Conservation (phyloP, 1,284 basidiomycete genomes). For the Naganishia albida region DNA sequence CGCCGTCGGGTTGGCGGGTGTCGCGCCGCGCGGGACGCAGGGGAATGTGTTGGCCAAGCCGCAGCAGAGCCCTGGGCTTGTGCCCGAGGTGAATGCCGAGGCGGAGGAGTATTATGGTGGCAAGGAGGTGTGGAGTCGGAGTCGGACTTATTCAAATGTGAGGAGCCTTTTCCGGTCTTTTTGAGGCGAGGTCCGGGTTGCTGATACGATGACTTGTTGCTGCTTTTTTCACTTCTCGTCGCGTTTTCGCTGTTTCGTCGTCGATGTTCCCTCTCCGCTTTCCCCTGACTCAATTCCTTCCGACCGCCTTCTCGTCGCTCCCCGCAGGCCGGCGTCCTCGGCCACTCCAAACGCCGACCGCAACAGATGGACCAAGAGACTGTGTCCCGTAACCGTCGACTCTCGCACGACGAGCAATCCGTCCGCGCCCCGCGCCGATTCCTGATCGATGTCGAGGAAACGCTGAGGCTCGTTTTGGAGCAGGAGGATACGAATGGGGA, state of each 20-base stretch:
- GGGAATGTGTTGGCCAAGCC: not conserved
- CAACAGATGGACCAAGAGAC: conserved; percentile 73
- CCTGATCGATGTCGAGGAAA: conserved; percentile 98
- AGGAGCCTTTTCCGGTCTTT: conserved; percentile 38
- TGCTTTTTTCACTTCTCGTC: no score
- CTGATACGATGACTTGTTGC: no score
- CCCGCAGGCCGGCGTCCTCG: conserved; percentile 62
- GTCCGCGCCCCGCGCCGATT: conserved; percentile 67
- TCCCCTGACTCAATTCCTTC: not conserved
- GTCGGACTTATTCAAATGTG: conserved; percentile 81
- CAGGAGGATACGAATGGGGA: conserved; percentile 98
- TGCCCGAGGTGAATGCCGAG: conserved; percentile 63
- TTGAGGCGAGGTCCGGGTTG: no score
- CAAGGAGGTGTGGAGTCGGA: conserved; percentile 70
- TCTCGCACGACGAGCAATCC: conserved; percentile 68
- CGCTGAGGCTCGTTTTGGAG: conserved; percentile 90
- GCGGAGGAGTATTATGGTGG: conserved; percentile 80
- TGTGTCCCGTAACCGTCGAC: conserved; percentile 68
- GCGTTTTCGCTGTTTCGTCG: no score
- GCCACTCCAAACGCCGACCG: conserved; percentile 61
- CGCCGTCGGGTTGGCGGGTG: conserved; percentile 11
- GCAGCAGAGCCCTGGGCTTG: not conserved
- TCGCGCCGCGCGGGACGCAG: not conserved
- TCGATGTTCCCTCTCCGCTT: not conserved
- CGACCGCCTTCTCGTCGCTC: conserved; percentile 26